Conservation (phyloP, 2,329 filamentous ascomycete species). For the Colletotrichum chlorophyti region DNA sequence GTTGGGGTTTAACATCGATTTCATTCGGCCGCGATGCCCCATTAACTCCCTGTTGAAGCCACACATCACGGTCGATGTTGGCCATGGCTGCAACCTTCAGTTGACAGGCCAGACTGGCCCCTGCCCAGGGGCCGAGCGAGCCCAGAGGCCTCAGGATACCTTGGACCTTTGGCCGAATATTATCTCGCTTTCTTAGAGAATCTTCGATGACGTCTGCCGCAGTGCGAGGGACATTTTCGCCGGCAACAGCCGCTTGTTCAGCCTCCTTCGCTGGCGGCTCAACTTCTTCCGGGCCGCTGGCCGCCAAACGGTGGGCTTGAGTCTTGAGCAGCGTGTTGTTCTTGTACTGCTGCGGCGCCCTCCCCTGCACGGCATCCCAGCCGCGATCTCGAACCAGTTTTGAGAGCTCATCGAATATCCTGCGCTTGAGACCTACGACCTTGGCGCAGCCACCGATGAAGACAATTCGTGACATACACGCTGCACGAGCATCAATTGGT, state of each 20-base stretch:
- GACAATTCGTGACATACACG: conserved; percentile 88
- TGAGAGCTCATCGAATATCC: conserved; percentile 78
- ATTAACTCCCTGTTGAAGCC: conserved; percentile 69
- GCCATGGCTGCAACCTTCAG: conserved; percentile 73
- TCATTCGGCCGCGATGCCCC: conserved; percentile 68
- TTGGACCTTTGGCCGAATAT: conserved; percentile 45
- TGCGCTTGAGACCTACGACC: conserved; percentile 79
- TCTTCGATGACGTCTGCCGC: conserved; percentile 65
- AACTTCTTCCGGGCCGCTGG: conserved; percentile 30
- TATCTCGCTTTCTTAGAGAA: conserved; percentile 48
- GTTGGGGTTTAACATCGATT: conserved; percentile 62
- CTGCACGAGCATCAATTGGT: conserved; percentile 80
- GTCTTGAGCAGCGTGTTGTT: conserved; percentile 51
- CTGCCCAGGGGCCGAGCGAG: conserved; percentile 76
- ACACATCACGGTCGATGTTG: conserved; percentile 74
- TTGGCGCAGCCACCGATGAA: conserved; percentile 83
- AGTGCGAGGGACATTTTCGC: conserved; percentile 39
- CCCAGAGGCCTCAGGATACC: conserved; percentile 71
- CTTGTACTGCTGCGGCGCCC: conserved; percentile 64
- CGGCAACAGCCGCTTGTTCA: conserved; percentile 37
- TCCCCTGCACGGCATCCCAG: conserved; percentile 80
- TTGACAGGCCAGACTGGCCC: conserved; percentile 73
- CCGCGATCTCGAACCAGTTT: conserved; percentile 70
- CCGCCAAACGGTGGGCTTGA: conserved; percentile 34
- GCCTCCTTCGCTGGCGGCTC: conserved; percentile 1